phyloP scores from a whole-genome alignment of 306 rosid species.

The Oxytropis ochrocephala region DNA sequence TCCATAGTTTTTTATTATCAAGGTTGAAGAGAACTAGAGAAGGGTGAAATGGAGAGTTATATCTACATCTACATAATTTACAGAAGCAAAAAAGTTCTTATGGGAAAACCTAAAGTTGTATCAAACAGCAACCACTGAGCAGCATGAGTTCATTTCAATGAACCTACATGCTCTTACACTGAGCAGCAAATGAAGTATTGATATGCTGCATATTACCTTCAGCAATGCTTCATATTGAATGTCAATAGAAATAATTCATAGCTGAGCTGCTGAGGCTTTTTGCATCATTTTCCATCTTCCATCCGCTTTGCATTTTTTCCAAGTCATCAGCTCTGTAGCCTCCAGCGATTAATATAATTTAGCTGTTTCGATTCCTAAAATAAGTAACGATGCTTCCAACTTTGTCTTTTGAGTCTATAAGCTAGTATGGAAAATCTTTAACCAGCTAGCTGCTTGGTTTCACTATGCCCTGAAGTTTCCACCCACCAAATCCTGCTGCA shows the following conservation, averaged over 20 bases:
- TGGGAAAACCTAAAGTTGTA: constrained; percentile 4
- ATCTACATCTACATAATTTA: background rate
- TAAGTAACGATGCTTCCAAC: constrained; percentile 18
- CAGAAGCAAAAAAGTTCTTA: constrained; percentile 11
- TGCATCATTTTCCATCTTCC: constrained; percentile 18
- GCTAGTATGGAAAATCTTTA: background rate
- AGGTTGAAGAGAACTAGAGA: background rate
- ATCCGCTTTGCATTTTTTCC: background rate
- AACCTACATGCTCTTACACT: constrained; percentile 10
- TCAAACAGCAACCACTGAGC: constrained; percentile 3
- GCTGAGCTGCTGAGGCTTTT: constrained; percentile 4
- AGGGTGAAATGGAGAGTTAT: background rate
- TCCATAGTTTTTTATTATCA: background rate
- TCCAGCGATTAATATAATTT: background rate
- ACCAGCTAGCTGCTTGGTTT: constrained; percentile 55
- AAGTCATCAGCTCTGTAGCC: constrained; percentile 2
- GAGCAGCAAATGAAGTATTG: constrained; percentile 9
- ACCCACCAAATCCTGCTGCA: constrained; percentile 88
- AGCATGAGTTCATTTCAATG: constrained; percentile 26
- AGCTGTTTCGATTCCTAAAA: background rate
- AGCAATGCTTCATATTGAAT: constrained; percentile 21
- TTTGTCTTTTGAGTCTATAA: constrained; percentile 1
- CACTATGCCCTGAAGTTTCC: constrained; percentile 93
- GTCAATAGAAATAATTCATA: constrained; percentile 21
- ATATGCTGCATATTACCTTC: constrained; percentile 3